Evolutionary conservation across 257 asterid species (phyloP).

Genomic region (Euphrasia confusa): DNA sequence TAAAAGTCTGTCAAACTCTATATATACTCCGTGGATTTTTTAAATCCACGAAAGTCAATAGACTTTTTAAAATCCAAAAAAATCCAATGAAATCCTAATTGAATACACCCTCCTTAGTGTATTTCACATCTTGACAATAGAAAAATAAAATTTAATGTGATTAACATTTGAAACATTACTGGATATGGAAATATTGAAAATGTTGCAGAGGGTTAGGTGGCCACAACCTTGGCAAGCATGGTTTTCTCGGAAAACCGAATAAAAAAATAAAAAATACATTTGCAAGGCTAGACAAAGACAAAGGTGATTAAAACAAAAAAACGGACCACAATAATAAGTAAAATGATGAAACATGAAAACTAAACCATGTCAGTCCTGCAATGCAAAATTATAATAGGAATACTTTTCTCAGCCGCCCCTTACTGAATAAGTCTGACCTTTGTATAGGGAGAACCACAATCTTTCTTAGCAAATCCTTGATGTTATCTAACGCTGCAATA

Average conservation of each 20-base stretch:
- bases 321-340: background rate
- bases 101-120: no score
- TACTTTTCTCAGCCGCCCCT: slow-evolving; percentile 29
- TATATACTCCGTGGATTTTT: no score
- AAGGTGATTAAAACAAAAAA: no score
- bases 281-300: slow-evolving; percentile 30
- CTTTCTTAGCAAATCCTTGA: no score
- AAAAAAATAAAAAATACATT: slow-evolving; percentile 28
- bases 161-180: slow-evolving; percentile 32
- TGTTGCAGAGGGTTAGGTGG: slow-evolving; percentile 38
- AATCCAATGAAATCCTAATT: no score
- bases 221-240: slow-evolving; percentile 45
- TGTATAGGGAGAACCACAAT: slow-evolving; percentile 37
- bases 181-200: slow-evolving; percentile 35
- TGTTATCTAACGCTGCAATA: slow-evolving; percentile 33
- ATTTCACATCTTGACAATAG: no score
- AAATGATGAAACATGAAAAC: background rate
- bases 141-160: no score
- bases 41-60: no score
- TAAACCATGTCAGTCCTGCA: background rate
- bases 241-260: slow-evolving; percentile 48
- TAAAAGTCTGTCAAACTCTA: no score
- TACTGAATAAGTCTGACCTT: slow-evolving; percentile 36
- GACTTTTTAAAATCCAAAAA: no score
- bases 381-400: background rate